These are phyloP conservation scores for Phyllosticta capitalensis DNA, from an alignment of 2,329 filamentous ascomycete genomes.

Conservation along the genomic window DNA sequence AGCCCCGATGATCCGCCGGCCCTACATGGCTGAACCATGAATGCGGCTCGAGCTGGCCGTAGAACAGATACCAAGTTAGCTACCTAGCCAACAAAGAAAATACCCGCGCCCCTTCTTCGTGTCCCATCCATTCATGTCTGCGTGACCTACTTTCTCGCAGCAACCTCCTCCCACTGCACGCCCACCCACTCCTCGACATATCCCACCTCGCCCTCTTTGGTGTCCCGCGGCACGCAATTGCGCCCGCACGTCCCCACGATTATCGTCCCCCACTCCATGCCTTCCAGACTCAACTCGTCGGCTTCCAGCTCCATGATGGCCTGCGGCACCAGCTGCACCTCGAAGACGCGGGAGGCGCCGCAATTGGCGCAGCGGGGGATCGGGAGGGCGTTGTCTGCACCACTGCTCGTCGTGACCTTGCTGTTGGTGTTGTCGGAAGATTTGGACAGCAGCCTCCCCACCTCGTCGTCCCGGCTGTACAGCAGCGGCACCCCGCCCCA, in stretches of 20 bases:
- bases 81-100: background rate
- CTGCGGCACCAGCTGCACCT: conserved; percentile 85
- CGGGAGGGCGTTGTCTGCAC: too few species aligned
- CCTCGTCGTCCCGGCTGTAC: conserved; percentile 66
- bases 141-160: conserved; percentile 12
- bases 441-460: conserved; percentile 53
- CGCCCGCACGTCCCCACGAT: conserved; percentile 73
- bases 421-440: conserved; percentile 19
- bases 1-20: too few species aligned
- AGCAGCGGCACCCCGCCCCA: conserved; percentile 49
- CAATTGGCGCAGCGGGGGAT: conserved; percentile 74
- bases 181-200: conserved; percentile 96
- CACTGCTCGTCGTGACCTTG: conserved; percentile 22
- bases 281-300: conserved; percentile 56
- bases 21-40: too few species aligned
- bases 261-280: conserved; percentile 98
- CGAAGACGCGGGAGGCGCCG: conserved; percentile 67
- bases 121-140: background rate
- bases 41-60: background rate
- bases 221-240: conserved; percentile 60
- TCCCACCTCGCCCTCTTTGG: conserved; percentile 53
- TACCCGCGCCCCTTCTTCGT: background rate
- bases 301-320: conserved; percentile 82
- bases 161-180: conserved; percentile 87
- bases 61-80: background rate